phyloP scores from a whole-genome alignment of 73 alveolate genomes.

The Paramecium tetraurelia region DNA sequence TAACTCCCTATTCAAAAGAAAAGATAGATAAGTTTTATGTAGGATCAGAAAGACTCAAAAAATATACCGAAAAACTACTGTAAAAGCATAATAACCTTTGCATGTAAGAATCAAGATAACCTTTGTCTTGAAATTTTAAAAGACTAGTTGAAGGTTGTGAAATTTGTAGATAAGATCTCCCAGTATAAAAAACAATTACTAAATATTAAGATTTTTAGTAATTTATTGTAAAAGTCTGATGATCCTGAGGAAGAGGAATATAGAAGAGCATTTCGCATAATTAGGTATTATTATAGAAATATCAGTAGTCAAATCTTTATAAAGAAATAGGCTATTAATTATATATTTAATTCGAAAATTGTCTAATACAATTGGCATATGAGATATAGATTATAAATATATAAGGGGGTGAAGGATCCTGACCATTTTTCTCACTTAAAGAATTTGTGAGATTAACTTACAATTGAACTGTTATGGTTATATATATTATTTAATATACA shows the following conservation, averaged over 20 bases:
- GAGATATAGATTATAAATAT: slow-evolving; percentile 1
- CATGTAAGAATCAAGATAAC: neutral
- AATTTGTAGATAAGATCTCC: neutral
- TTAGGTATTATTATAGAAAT: neutral
- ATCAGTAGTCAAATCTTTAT: neutral
- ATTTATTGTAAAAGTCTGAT: neutral
- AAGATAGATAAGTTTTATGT: neutral
- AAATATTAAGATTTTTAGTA: neutral
- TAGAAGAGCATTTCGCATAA: neutral
- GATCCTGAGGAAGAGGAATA: neutral
- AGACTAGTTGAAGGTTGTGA: neutral
- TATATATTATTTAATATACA: neutral
- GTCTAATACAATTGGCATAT: slow-evolving; percentile 15
- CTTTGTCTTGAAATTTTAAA: neutral
- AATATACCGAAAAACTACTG: slow-evolving; percentile 14
- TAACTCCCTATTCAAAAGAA: neutral
- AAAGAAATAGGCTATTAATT: neutral
- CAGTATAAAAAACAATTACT: neutral
- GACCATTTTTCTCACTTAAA: neutral
- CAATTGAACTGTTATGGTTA: neutral
- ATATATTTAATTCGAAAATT: slow-evolving; percentile 10
- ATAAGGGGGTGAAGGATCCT: neutral
- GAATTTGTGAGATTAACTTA: neutral
- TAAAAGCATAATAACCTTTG: slow-evolving; percentile 13
- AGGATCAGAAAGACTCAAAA: neutral